Percentiles rank a stretch among this genome's conserved stretches.
Conservation (phyloP, 352 stramenopile genomes). For the Phytopythium boreale region DNA sequence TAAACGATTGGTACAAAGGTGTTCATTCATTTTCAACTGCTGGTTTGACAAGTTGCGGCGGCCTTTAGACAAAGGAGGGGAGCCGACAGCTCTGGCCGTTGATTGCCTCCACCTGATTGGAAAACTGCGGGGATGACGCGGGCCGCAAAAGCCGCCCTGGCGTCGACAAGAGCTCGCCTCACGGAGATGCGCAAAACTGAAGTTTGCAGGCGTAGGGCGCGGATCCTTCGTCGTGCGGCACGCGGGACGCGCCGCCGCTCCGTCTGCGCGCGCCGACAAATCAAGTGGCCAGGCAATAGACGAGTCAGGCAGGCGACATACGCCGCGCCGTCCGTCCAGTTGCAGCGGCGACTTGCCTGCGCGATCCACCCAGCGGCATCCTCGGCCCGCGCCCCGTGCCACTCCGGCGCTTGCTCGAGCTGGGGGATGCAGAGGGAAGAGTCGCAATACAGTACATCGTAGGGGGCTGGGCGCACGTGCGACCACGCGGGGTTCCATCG, state of each 20-base stretch:
- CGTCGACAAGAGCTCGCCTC: not conserved
- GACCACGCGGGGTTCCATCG: no score
- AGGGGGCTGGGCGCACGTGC: not conserved
- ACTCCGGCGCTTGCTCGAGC: not conserved
- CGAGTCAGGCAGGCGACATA: not conserved
- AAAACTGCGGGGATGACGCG: not conserved
- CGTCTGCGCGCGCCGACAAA: slow-evolving; percentile 1
- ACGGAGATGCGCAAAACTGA: slow-evolving; percentile 5
- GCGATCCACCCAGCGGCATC: not conserved
- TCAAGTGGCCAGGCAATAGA: slow-evolving; percentile 9
- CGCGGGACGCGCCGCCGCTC: not conserved
- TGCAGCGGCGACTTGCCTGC: not conserved
- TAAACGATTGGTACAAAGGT: no score
- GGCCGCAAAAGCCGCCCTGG: not conserved
- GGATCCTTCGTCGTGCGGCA: not conserved
- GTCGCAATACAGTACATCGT: no score
- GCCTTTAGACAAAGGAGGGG: not conserved
- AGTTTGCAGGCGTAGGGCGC: not conserved
- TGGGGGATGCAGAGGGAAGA: no score
- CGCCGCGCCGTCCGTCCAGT: not conserved
- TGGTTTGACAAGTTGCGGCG: no score
- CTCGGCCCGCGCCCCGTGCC: not conserved
- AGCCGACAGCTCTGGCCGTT: not conserved
- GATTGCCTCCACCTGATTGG: not conserved
- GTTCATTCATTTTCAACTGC: no score